Evolutionary conservation across 441 rosid genomes (phyloP), one percentile per base, ranked within the genome.

Genomic region (Omphalea diandra): DNA sequence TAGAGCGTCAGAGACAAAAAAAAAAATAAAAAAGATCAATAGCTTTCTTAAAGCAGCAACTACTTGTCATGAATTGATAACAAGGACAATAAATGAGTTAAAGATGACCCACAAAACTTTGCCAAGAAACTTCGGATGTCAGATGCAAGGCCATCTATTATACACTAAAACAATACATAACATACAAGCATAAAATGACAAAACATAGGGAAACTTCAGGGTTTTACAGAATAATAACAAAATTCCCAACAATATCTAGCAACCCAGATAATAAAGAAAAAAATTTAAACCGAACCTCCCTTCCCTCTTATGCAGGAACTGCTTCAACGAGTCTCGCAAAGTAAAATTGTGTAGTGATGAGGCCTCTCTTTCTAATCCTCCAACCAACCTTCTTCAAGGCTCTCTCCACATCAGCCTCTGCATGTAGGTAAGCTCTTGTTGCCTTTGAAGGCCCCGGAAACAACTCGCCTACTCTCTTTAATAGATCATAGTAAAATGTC

Each of bases 391-490:
- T 94, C 67, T 71, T 68, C 77, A 91, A 59, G 0, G 96, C 97
- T 63, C 82, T 81, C 85, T 94, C 97, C 1, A 91, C 89, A 80
- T 91, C 97, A 0, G 87, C 97, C 78, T 91, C 97, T 0, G 98
- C 73, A 14, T 91, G 97, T 67, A 90, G 84, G 73, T 94, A 91
- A 0, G 97, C 98, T 74, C 97, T 85, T 0, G 97, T 91, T 18
- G 97, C 98, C 86, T 91, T 91, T 15, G 97, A 94, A 65, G 98
- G 97, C 68, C 97, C 97, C 0, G 96, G 98, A 77, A 91, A 91
- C 83, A 91, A 81, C 85, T 94, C 97, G 5, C 98, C 97, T 5
- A 83, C 79, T 62, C 97, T 84, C 82, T 94, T 94, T n/a, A 91
- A 77, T 60, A 86, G 65, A 78, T 87, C 84, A 38, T 90, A 94